Percentiles rank a stretch among this genome's conserved stretches.
These are phyloP conservation scores for Sugiyamaella novakii DNA, from an alignment of 1,139 yeast genomes.

Conservation along the genomic window DNA sequence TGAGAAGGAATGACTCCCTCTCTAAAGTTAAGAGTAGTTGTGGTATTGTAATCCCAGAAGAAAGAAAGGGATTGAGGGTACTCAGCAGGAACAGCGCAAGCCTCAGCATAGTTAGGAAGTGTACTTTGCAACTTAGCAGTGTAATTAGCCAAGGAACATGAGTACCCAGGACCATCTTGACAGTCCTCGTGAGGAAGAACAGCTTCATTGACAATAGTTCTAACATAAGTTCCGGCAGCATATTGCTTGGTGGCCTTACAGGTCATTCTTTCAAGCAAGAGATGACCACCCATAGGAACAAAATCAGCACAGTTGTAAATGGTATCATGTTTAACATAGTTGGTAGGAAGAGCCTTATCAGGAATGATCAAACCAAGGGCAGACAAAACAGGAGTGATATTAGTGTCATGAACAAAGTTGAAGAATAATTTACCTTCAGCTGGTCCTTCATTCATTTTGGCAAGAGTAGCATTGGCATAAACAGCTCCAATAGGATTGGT, in stretches of 20 bases:
- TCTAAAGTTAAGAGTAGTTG: slow-evolving; percentile 30
- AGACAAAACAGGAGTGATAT: slow-evolving; percentile 50
- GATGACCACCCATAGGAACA: slow-evolving; percentile 60
- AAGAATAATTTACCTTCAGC: slow-evolving; percentile 42
- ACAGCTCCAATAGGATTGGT: slow-evolving; percentile 53
- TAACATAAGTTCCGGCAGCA: slow-evolving; percentile 45
- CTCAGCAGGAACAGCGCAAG: slow-evolving; percentile 33
- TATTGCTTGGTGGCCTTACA: slow-evolving; percentile 40
- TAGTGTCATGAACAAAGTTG: slow-evolving; percentile 60
- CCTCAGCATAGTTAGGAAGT: slow-evolving; percentile 27
- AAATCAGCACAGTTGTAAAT: slow-evolving; percentile 51
- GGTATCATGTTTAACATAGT: slow-evolving; percentile 50
- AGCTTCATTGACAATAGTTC: slow-evolving; percentile 61
- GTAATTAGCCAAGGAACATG: slow-evolving; percentile 53
- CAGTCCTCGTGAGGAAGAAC: slow-evolving; percentile 59
- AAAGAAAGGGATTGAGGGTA: slow-evolving; percentile 36
- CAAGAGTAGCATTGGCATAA: slow-evolving; percentile 52
- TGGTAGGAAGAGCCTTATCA: slow-evolving; percentile 45
- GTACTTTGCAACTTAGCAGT: slow-evolving; percentile 28
- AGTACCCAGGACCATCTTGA: slow-evolving; percentile 61
- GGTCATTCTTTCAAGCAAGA: slow-evolving; percentile 53
- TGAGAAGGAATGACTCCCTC: slow-evolving; percentile 32
- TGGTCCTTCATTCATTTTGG: slow-evolving; percentile 47
- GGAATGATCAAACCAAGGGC: slow-evolving; percentile 56
- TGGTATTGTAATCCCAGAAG: slow-evolving; percentile 40